A percentile compares a stretch with the other conserved stretches of the same genome.
These are phyloP conservation scores for Trichoderma sp. DNA, from an alignment of 2,329 filamentous ascomycete genomes.

Conservation along the genomic window DNA sequence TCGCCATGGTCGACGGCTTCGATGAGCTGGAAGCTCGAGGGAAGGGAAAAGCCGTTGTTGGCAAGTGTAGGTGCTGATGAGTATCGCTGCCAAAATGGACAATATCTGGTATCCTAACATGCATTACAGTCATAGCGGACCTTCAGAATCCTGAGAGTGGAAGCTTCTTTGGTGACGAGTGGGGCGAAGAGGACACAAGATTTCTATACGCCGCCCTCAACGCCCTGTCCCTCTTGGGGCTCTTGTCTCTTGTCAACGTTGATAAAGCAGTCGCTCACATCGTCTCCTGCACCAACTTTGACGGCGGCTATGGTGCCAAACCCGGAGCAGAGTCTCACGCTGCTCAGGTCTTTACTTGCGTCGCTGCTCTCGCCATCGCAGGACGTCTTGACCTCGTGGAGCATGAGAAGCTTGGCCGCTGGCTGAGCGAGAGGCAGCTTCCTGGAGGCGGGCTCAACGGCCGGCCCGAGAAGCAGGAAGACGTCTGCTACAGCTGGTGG, in stretches of 20 bases:
- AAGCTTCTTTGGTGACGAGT: slow-evolving; percentile 90
- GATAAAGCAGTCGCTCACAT: slow-evolving; percentile 77
- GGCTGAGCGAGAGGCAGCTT: slow-evolving; percentile 91
- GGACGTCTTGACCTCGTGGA: slow-evolving; percentile 78
- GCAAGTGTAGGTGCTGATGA: slow-evolving; percentile 62
- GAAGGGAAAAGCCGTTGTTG: slow-evolving; percentile 65
- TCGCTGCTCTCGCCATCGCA: slow-evolving; percentile 82
- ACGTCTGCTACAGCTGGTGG: slow-evolving; percentile 99
- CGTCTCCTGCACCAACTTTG: slow-evolving; percentile 82
- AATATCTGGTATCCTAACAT: slow-evolving; percentile 15
- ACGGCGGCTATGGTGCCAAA: slow-evolving; percentile 86
- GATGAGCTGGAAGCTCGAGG: slow-evolving; percentile 73
- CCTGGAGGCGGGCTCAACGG: slow-evolving; percentile 88
- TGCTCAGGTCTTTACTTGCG: slow-evolving; percentile 92
- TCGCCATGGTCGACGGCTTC: slow-evolving; percentile 81
- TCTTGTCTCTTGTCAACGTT: slow-evolving; percentile 72
- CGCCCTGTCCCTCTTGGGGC: slow-evolving; percentile 76
- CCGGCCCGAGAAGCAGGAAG: slow-evolving; percentile 89
- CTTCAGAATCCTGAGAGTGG: slow-evolving; percentile 79
- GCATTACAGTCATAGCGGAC: slow-evolving; percentile 63
- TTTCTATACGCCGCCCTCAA: slow-evolving; percentile 92
- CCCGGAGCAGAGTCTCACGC: slow-evolving; percentile 93
- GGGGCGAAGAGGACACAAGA: slow-evolving; percentile 93
- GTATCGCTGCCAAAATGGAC: slow-evolving; percentile 15
- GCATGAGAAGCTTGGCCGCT: slow-evolving; percentile 75